Evolutionary conservation across 2,329 filamentous ascomycete genomes (phyloP).

Genomic region (Domatiomyces globalis): DNA sequence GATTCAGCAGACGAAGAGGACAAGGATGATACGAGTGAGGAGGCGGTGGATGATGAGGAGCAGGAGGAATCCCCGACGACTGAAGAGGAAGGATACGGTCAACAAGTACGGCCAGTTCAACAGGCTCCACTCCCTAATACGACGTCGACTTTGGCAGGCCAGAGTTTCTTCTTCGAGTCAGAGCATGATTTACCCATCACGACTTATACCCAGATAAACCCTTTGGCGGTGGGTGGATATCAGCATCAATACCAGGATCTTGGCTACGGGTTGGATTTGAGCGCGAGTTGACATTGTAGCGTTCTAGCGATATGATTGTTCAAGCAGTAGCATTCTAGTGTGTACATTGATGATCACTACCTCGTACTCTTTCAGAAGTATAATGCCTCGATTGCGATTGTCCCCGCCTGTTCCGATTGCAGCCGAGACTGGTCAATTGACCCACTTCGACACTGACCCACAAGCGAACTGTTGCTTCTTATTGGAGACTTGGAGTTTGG

Average conservation of each 20-base stretch:
- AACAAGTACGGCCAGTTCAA: background rate
- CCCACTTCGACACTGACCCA: too few species aligned
- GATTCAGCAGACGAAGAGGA: slow-evolving; percentile 22
- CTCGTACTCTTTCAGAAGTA: background rate
- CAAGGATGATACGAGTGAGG: slow-evolving; percentile 18
- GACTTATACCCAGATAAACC: background rate
- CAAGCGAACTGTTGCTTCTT: too few species aligned
- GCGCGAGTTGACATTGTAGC: background rate
- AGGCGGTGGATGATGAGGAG: slow-evolving; percentile 1
- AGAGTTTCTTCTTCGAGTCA: slow-evolving; percentile 1
- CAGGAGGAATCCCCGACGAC: background rate
- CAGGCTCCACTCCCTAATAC: background rate
- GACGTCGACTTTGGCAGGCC: background rate
- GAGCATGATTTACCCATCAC: background rate
- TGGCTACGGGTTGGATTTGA: background rate
- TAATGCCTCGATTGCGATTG: too few species aligned
- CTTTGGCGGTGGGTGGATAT: background rate
- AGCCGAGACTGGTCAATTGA: too few species aligned
- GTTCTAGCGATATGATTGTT: background rate
- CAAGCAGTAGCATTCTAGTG: background rate
- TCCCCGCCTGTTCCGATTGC: too few species aligned
- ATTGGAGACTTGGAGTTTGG: too few species aligned
- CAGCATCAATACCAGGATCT: background rate
- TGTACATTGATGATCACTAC: background rate
- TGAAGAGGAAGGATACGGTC: background rate